phyloP scores from a whole-genome alignment of 2,329 filamentous ascomycete genomes.

The Capronia epimyces region DNA sequence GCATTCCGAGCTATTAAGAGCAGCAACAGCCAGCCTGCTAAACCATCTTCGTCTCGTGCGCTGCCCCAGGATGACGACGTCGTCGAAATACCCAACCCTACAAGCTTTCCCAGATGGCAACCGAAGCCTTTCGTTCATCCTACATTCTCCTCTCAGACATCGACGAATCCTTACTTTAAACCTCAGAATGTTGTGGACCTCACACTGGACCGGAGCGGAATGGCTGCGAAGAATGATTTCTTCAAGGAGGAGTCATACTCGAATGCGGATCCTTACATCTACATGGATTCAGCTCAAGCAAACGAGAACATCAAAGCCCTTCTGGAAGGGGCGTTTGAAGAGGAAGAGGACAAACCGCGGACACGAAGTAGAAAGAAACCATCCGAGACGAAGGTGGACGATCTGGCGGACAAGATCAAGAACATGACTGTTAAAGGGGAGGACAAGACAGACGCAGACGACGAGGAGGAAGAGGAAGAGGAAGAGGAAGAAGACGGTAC shows the following conservation, averaged over 20 bases:
- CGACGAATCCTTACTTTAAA: slow-evolving; percentile 35
- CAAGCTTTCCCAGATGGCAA: slow-evolving; percentile 42
- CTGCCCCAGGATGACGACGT: slow-evolving; percentile 31
- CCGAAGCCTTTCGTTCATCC: slow-evolving; percentile 49
- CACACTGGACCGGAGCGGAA: slow-evolving; percentile 39
- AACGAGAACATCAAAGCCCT: slow-evolving; percentile 49
- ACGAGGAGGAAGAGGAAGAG: slow-evolving; percentile 44
- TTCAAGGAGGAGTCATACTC: slow-evolving; percentile 47
- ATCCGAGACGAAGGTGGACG: slow-evolving; percentile 36
- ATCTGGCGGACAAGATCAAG: slow-evolving; percentile 41
- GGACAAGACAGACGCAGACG: slow-evolving; percentile 27
- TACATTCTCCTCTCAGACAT: slow-evolving; percentile 47
- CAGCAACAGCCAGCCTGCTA: slow-evolving; percentile 24
- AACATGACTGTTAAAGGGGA: slow-evolving; percentile 38
- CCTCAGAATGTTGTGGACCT: slow-evolving; percentile 48
- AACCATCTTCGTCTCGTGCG: slow-evolving; percentile 20
- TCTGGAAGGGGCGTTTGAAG: slow-evolving; percentile 48
- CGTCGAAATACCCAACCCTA: slow-evolving; percentile 46
- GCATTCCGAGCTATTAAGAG: slow-evolving; percentile 25
- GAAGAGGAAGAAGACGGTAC: slow-evolving; percentile 56
- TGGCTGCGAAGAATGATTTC: slow-evolving; percentile 42
- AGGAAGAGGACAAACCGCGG: slow-evolving; percentile 42
- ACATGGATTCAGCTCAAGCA: slow-evolving; percentile 46
- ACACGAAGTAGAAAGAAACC: slow-evolving; percentile 39
- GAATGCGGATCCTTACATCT: slow-evolving; percentile 49